Conservation (phyloP, 176 grass and related monocot genomes). For the Cenchrus americanus region DNA sequence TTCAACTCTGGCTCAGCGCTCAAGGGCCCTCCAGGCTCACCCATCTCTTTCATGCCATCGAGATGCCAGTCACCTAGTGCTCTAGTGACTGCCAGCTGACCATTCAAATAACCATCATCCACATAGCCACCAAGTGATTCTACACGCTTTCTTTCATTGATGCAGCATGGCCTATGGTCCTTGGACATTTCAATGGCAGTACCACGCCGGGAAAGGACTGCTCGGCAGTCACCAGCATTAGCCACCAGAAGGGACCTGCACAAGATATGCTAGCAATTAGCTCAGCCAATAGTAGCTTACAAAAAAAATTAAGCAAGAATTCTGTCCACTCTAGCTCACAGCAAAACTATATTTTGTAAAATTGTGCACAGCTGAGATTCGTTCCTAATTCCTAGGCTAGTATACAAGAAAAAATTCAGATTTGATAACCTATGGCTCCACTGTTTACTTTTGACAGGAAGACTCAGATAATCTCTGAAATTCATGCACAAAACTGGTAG, state of each 20-base stretch:
- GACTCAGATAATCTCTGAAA: background rate
- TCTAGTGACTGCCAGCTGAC: conserved; percentile 73
- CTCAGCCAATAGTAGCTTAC: background rate
- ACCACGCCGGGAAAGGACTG: conserved; percentile 76
- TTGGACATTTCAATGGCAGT: conserved; percentile 76
- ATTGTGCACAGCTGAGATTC: background rate
- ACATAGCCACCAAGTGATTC: conserved; percentile 86
- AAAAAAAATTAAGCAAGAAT: background rate
- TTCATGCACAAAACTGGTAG: conserved; percentile 4
- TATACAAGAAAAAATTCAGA: background rate
- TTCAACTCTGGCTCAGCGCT: conserved; percentile 88
- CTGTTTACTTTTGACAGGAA: background rate
- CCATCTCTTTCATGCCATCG: conserved; percentile 73
- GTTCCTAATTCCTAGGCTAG: background rate
- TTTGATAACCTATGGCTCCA: background rate
- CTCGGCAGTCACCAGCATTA: conserved; percentile 93
- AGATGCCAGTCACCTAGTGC: conserved; percentile 89
- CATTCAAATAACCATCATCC: conserved; percentile 79
- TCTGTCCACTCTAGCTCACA: background rate
- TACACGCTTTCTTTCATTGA: conserved; percentile 55
- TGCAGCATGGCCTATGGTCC: conserved; percentile 77
- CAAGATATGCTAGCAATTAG: background rate
- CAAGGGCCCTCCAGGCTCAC: conserved; percentile 53
- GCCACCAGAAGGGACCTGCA: conserved; percentile 88
- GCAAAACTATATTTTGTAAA: background rate